phyloP scores from a whole-genome alignment of 176 grass and related monocot species.

The Coix lacrymajobi region DNA sequence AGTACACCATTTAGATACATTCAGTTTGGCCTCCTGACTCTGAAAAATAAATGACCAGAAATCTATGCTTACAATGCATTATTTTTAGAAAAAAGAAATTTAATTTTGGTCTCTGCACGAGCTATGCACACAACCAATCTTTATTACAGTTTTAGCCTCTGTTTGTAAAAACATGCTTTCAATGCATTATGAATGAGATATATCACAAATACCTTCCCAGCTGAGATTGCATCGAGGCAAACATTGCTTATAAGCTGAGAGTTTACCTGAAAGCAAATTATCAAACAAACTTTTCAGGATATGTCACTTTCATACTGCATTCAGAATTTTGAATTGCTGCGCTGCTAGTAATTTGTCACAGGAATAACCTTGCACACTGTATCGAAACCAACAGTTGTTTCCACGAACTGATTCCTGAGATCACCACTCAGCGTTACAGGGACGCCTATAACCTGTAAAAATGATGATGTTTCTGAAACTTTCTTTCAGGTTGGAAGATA shows the following conservation, averaged over 20 bases:
- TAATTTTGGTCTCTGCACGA: no score
- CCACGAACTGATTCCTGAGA: constrained; percentile 73
- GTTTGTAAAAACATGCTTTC: no score
- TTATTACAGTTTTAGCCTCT: no score
- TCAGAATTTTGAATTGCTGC: not conserved
- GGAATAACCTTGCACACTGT: constrained; percentile 58
- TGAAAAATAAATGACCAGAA: not conserved
- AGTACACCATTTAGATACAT: not conserved
- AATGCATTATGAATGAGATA: no score
- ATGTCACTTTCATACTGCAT: not conserved
- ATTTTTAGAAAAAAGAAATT: no score
- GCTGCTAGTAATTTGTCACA: not conserved
- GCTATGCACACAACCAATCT: no score
- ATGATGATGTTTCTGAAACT: not conserved
- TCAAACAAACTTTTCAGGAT: not conserved
- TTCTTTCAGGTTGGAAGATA: not conserved
- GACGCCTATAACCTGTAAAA: constrained; percentile 50
- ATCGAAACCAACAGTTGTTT: constrained; percentile 70
- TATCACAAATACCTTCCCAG: constrained; percentile 49
- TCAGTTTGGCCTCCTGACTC: not conserved
- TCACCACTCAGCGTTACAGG: constrained; percentile 63
- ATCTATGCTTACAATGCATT: not conserved
- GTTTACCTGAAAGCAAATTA: constrained; percentile 50
- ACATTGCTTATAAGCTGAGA: constrained; percentile 78
- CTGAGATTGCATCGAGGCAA: constrained; percentile 56